These are phyloP conservation scores for Sinapis alba DNA, from an alignment of 441 rosid species.

Conservation along the genomic window DNA sequence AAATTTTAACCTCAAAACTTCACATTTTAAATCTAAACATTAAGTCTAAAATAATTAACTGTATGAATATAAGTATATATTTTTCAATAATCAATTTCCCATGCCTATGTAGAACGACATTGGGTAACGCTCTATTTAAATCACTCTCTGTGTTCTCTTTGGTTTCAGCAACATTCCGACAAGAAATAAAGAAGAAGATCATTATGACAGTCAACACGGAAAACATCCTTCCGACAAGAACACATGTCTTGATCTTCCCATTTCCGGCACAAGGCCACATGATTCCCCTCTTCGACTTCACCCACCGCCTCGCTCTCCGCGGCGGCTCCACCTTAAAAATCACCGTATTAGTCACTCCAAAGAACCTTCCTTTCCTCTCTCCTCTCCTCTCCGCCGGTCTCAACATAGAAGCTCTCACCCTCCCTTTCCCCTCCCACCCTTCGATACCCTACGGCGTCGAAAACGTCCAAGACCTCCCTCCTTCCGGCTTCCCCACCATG, in stretches of 20 bases:
- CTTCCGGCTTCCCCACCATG: conserved; percentile 22
- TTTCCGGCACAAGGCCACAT: conserved; percentile 57
- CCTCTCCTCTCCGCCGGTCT: conserved; percentile 39
- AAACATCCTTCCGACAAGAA: not conserved
- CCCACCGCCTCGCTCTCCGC: conserved; percentile 44
- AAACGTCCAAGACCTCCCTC: conserved; percentile 45
- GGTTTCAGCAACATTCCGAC: not conserved
- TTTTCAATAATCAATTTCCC: too few species aligned
- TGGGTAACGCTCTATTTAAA: conserved; percentile 27
- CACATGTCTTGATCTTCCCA: conserved; percentile 53
- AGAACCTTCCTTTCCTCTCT: conserved; percentile 45
- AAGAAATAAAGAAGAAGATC: conserved; percentile 1
- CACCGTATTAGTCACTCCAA: conserved; percentile 46
- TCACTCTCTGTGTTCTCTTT: not conserved
- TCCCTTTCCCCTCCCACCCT: conserved; percentile 48
- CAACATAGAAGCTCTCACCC: conserved; percentile 42
- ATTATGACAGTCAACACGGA: conserved; percentile 9
- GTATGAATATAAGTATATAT: too few species aligned
- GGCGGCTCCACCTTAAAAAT: conserved; percentile 36
- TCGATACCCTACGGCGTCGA: conserved; percentile 36
- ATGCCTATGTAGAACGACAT: too few species aligned
- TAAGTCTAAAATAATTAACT: too few species aligned
- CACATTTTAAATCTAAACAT: too few species aligned
- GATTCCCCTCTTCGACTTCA: conserved; percentile 56
- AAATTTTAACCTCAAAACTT: too few species aligned